Conservation (phyloP, 2,329 filamentous ascomycete genomes). For the Verticillium nonalfalfae region DNA sequence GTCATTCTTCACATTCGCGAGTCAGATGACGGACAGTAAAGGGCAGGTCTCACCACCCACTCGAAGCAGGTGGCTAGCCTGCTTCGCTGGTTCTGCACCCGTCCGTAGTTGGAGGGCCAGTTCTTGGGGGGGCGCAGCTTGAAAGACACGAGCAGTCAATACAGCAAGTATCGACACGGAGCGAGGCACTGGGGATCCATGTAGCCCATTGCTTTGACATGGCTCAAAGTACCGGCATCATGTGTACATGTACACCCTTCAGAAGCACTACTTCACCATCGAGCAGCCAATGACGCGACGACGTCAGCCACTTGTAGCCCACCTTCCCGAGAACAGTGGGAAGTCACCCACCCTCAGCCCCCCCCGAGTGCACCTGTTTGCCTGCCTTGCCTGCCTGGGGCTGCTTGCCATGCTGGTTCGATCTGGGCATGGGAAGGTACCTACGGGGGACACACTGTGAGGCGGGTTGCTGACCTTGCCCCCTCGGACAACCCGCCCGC, state of each 20-base stretch:
- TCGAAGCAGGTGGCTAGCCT: no score
- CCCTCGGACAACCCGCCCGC: background rate
- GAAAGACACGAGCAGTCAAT: background rate
- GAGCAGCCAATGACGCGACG: background rate
- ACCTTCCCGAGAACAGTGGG: background rate
- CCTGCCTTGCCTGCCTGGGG: no score
- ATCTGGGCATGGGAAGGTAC: no score
- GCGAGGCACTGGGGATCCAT: background rate
- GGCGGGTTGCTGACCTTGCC: background rate
- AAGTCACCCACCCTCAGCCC: background rate
- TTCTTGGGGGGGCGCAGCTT: background rate
- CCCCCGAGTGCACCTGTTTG: background rate
- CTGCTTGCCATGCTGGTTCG: background rate
- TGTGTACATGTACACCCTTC: background rate
- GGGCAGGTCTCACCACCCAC: background rate
- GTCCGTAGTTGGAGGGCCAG: background rate
- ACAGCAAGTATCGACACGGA: background rate
- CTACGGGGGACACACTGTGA: background rate
- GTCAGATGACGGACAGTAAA: background rate
- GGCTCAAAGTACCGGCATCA: background rate
- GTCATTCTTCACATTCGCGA: background rate
- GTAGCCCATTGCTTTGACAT: background rate
- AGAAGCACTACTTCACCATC: background rate
- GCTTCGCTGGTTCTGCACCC: background rate
- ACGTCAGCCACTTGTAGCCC: background rate